Evolutionary conservation across 352 stramenopile genomes (phyloP), one percentile per base, ranked within the genome.

Genomic region (Blastocystis sp.): DNA sequence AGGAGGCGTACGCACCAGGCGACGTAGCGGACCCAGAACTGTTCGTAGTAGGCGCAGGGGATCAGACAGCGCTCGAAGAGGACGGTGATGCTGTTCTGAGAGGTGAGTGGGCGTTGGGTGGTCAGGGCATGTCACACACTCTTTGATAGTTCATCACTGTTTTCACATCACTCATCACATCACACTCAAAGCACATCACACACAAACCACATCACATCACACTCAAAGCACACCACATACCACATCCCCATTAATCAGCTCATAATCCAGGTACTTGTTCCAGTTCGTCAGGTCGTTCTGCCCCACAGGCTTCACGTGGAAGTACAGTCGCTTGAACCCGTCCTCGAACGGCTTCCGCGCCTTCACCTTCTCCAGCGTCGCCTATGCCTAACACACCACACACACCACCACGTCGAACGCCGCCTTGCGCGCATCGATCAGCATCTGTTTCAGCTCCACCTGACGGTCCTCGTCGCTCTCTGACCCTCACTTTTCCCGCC

Each of bases 41-140:
- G 71, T 14, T 81, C 54, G 60, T 89, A 89, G 28, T 76, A 57
- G 3, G 84, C 84, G 61, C 84, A 89, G 19, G 84, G 84, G 40
- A 89, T 82, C 7, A 89, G 54, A 62, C 84, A 89, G 34, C 84
- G 84, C 57, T 89, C 84, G 66, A 87, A 89, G 45, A 89, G 66
- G 6, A 74, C 43, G 10, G 61, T 79, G 54, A 80, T 89, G 17
- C 38, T 43, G 62, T 70, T 42, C 74, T 81, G 19, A 14, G 48
- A 57, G 48, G 48, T 57, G 48, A 34, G 28, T 57, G 6, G 14
- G 6, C 48, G 14, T 57, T 14, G 14, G 14, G 48, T 17, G 6
- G 0, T 57, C 48, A 57, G 14, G 0, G 48, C 48, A 57, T 57
- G 28, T 34, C 28, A 34, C 28, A 34, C 28, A 34, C 28, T 34